Conservation (phyloP, 1,139 yeast genomes). For the Saccharomyces hybrid region DNA sequence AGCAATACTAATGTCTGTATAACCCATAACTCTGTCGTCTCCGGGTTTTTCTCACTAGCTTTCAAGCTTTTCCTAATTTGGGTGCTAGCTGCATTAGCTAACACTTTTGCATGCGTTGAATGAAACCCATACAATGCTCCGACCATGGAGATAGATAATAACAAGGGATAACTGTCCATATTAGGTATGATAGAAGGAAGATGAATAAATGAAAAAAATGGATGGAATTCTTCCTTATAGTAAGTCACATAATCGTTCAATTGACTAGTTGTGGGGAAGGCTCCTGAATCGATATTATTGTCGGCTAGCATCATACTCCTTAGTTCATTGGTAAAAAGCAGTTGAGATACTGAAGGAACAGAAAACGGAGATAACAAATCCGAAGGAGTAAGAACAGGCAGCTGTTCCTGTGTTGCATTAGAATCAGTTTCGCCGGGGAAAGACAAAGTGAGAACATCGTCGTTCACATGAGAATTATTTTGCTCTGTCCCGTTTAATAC, state of each 20-base stretch:
- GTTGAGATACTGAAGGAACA: neutral
- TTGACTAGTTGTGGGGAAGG: constrained; percentile 68
- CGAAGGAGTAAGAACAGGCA: neutral
- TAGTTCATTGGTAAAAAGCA: constrained; percentile 42
- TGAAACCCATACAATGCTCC: constrained; percentile 86
- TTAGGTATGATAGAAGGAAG: constrained; percentile 56
- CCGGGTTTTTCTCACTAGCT: constrained; percentile 44
- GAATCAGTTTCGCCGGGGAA: neutral
- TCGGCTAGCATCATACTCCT: constrained; percentile 44
- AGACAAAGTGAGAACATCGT: neutral
- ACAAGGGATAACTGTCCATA: constrained; percentile 58
- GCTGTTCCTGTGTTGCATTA: neutral
- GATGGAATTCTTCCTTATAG: constrained; percentile 67
- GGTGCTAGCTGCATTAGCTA: constrained; percentile 71
- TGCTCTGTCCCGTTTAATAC: neutral
- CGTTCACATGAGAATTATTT: neutral
- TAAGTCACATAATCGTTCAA: constrained; percentile 64
- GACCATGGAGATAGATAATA: constrained; percentile 77
- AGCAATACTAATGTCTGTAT: constrained; percentile 78
- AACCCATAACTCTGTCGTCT: constrained; percentile 72
- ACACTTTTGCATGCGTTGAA: constrained; percentile 63
- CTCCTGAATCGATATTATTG: constrained; percentile 43
- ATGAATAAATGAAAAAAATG: constrained; percentile 78
- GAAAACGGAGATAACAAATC: constrained; percentile 1
- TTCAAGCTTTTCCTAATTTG: constrained; percentile 73